Percentiles rank a stretch among this genome's conserved stretches.
Evolutionary conservation across 2,329 filamentous ascomycete genomes (phyloP).

Genomic region (Trichoderma koningiopsis): DNA sequence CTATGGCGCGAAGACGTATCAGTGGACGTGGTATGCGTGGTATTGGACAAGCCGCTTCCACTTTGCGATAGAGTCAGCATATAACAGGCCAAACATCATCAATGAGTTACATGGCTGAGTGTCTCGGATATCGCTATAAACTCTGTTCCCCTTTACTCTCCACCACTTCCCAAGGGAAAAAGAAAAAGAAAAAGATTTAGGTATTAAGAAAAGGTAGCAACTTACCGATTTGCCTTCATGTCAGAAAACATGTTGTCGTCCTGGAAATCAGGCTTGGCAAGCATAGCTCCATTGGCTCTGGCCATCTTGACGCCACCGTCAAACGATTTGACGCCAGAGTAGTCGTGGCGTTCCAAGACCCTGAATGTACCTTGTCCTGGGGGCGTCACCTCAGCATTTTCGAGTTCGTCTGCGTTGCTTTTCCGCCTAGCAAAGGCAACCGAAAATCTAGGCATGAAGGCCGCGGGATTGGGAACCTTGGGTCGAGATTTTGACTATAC

Average conservation of each 20-base stretch:
- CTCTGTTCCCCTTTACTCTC: background rate
- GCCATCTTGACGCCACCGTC: constrained; percentile 52
- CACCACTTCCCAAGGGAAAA: background rate
- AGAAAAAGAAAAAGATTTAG: background rate
- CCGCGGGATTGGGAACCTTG: constrained; percentile 30
- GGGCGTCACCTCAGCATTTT: constrained; percentile 50
- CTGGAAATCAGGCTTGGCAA: constrained; percentile 40
- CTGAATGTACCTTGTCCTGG: constrained; percentile 57
- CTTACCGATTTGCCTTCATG: constrained; percentile 58
- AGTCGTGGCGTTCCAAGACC: constrained; percentile 58
- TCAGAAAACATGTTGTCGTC: constrained; percentile 63
- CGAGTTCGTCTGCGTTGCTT: constrained; percentile 58
- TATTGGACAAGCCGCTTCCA: constrained; percentile 63
- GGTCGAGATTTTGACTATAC: constrained; percentile 9
- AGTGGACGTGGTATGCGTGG: constrained; percentile 60
- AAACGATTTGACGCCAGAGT: constrained; percentile 49
- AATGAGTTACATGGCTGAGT: background rate
- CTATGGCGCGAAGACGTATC: constrained; percentile 65
- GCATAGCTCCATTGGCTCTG: constrained; percentile 40
- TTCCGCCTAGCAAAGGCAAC: constrained; percentile 62
- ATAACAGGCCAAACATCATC: background rate
- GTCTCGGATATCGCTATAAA: background rate
- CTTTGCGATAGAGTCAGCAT: constrained; percentile 47
- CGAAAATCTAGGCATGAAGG: constrained; percentile 65
- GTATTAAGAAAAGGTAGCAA: constrained; percentile 27